Evolutionary conservation across 345 rosid species (phyloP).

Genomic region (Murraya paniculata): DNA sequence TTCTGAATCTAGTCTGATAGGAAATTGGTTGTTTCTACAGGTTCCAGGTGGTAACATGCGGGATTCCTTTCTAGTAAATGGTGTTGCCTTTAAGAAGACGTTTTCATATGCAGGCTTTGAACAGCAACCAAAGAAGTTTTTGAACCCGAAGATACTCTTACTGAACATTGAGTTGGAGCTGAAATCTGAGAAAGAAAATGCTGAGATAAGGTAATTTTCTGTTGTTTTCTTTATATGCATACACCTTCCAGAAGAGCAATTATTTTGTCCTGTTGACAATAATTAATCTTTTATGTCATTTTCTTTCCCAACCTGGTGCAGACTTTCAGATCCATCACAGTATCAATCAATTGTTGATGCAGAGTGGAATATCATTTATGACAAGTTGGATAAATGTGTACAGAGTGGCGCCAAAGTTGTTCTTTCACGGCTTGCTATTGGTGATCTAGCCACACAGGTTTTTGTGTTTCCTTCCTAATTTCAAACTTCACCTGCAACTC

Average conservation of each 20-base stretch:
- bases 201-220: slow-evolving; percentile 77
- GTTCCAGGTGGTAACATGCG: slow-evolving; percentile 98
- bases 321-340: slow-evolving; percentile 93
- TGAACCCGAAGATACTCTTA: slow-evolving; percentile 75
- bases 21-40: slow-evolving; percentile 34
- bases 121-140: slow-evolving; percentile 95
- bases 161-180: slow-evolving; percentile 91
- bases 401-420: slow-evolving; percentile 94
- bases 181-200: slow-evolving; percentile 99
- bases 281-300: neutral
- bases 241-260: neutral
- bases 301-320: slow-evolving; percentile 22
- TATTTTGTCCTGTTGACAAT: neutral
- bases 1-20: neutral
- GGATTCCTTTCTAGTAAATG: slow-evolving; percentile 93
- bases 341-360: slow-evolving; percentile 99
- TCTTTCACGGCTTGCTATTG: slow-evolving; percentile 96
- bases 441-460: slow-evolving; percentile 98
- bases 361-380: slow-evolving; percentile 99
- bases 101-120: slow-evolving; percentile 99
- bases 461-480: slow-evolving; percentile 3
- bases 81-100: slow-evolving; percentile 99
- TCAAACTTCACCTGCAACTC: slow-evolving; percentile 1
- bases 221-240: neutral
- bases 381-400: slow-evolving; percentile 94